These are phyloP conservation scores for Singerocomus inundabilis DNA, from an alignment of 1,284 basidiomycete species.

Conservation along the genomic window DNA sequence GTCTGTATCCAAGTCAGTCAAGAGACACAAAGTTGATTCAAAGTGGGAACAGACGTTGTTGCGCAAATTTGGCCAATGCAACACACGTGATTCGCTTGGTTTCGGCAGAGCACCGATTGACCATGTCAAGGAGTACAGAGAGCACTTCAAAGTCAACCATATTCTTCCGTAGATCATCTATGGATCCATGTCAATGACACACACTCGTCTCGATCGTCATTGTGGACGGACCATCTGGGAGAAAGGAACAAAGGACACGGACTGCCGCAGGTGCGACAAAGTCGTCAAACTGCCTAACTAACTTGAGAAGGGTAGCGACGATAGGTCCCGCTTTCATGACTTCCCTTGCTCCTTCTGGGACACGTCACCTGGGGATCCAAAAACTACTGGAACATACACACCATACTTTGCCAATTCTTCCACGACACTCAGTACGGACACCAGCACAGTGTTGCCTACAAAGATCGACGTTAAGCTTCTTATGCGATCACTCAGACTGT, in stretches of 20 bases:
- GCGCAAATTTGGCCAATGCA: slow-evolving; percentile 20
- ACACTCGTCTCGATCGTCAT: neutral
- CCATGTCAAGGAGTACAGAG: slow-evolving; percentile 19
- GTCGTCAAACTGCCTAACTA: slow-evolving; percentile 25
- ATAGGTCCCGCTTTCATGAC: slow-evolving; percentile 8
- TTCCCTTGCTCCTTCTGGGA: slow-evolving; percentile 9
- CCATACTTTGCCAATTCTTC: slow-evolving; percentile 20
- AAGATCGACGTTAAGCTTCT: neutral
- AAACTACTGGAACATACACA: neutral
- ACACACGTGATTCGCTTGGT: slow-evolving; percentile 14
- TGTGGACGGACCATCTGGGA: slow-evolving; percentile 22
- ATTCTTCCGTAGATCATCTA: slow-evolving; percentile 20
- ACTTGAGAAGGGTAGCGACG: slow-evolving; percentile 20
- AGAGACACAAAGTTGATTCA: no score
- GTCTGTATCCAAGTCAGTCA: slow-evolving; percentile 9
- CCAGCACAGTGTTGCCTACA: slow-evolving; percentile 20
- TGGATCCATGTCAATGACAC: neutral
- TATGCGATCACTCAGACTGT: neutral
- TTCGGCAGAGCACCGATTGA: slow-evolving; percentile 23
- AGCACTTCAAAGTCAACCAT: slow-evolving; percentile 22
- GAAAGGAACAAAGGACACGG: slow-evolving; percentile 26
- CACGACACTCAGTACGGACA: slow-evolving; percentile 23
- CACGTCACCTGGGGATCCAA: neutral
- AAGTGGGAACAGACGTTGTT: slow-evolving; percentile 14
- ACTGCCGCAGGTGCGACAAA: slow-evolving; percentile 32